Percentiles rank a stretch among this genome's conserved stretches.
These are phyloP conservation scores for Lepidium sativum DNA, from an alignment of 345 rosid genomes.

Conservation along the genomic window DNA sequence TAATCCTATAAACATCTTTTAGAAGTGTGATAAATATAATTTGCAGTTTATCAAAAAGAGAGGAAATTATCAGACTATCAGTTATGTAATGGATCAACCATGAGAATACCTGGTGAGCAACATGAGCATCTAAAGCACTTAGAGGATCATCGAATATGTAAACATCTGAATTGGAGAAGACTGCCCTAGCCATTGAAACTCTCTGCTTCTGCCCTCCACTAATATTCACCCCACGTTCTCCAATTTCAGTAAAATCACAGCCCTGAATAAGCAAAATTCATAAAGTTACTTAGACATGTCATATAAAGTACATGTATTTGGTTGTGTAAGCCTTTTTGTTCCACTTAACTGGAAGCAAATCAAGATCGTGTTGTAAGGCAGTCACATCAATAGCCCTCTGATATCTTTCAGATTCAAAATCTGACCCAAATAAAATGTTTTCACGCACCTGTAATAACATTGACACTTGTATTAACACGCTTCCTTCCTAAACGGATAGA, in stretches of 20 bases:
- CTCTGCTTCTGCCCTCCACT: conserved; percentile 99
- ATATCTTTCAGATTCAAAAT: conserved; percentile 54
- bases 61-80: not conserved
- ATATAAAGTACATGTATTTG: not conserved
- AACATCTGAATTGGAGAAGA: conserved; percentile 82
- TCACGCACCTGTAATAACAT: conserved; percentile 61
- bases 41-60: too few species aligned
- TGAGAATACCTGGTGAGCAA: conserved; percentile 68
- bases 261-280: conserved; percentile 38
- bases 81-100: not conserved
- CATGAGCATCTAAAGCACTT: conserved; percentile 95
- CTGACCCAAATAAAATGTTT: conserved; percentile 78
- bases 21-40: too few species aligned
- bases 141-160: conserved; percentile 96
- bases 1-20: too few species aligned
- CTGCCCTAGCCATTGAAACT: conserved; percentile 97
- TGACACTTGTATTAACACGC: not conserved
- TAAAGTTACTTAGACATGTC: conserved; percentile 8
- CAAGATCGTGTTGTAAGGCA: conserved; percentile 77
- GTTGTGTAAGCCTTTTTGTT: not conserved
- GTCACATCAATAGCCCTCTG: conserved; percentile 74
- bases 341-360: conserved; percentile 74
- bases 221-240: conserved; percentile 97
- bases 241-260: conserved; percentile 88
- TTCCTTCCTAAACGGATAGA: not conserved